These are phyloP conservation scores for Rhynchosporium agropyri DNA, from an alignment of 2,329 filamentous ascomycete species.

Conservation along the genomic window DNA sequence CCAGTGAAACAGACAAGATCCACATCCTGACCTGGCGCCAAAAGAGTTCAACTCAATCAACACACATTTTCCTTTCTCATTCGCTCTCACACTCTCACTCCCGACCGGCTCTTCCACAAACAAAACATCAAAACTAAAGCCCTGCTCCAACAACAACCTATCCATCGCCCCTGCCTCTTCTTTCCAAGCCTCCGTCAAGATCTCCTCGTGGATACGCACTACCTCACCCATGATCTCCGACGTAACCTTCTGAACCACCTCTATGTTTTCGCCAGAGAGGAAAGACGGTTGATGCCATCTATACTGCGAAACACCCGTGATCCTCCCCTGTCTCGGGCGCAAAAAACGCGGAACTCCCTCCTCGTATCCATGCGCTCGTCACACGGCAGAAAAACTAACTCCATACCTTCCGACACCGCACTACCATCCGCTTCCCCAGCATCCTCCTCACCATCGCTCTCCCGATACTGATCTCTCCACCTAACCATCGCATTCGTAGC, in stretches of 20 bases:
- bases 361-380: constrained; percentile 45
- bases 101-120: constrained; percentile 29
- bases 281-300: constrained; percentile 46
- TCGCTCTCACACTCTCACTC: too few species aligned
- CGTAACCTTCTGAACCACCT: constrained; percentile 24
- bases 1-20: constrained; percentile 52
- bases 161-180: constrained; percentile 27
- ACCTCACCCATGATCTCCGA: constrained; percentile 33
- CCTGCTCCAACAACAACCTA: constrained; percentile 43
- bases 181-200: constrained; percentile 30
- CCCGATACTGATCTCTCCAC: constrained; percentile 35
- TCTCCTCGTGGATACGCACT: constrained; percentile 35
- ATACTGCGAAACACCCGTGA: constrained; percentile 49
- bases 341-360: constrained; percentile 50
- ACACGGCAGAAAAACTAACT: constrained; percentile 48
- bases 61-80: constrained; percentile 35
- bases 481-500: constrained; percentile 44
- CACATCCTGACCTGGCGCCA: constrained; percentile 48
- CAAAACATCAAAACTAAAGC: constrained; percentile 50
- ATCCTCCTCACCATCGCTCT: constrained; percentile 9
- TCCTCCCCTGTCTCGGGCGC: constrained; percentile 40
- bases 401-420: background rate
- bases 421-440: too few species aligned
- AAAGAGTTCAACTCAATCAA: constrained; percentile 52
- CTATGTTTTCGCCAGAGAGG: constrained; percentile 28